phyloP scores from a whole-genome alignment of 495 filamentous ascomycete species.

The Podospora tetraspora region DNA sequence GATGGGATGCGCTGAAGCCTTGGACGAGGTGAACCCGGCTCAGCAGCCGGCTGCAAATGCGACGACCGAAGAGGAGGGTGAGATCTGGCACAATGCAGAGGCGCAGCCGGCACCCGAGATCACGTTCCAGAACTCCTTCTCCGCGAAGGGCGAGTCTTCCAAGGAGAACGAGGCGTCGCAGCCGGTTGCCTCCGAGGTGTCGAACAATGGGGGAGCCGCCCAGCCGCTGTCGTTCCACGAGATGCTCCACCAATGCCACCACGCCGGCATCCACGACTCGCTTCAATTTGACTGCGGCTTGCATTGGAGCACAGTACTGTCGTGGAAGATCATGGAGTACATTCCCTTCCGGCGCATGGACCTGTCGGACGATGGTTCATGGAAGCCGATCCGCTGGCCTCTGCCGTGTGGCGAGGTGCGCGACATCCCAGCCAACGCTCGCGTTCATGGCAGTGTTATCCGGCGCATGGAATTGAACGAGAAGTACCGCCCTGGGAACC shows the following conservation, averaged over 20 bases:
- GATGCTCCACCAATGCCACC: constrained; percentile 54
- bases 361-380: constrained; percentile 63
- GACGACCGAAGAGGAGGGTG: neutral
- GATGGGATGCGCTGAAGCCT: constrained; percentile 50
- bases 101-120: constrained; percentile 31
- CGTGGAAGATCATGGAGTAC: constrained; percentile 78
- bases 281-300: constrained; percentile 63
- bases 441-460: constrained; percentile 70
- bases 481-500: constrained; percentile 71
- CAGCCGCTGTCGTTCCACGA: constrained; percentile 43
- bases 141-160: constrained; percentile 5
- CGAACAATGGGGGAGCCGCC: neutral
- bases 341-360: constrained; percentile 84
- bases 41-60: no score
- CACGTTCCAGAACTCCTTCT: constrained; percentile 21
- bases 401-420: constrained; percentile 74
- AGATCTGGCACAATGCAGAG: neutral
- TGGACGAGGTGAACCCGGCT: constrained; percentile 14
- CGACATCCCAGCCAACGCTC: constrained; percentile 67
- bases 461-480: constrained; percentile 61
- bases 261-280: constrained; percentile 69
- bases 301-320: constrained; percentile 50
- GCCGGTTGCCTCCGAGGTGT: neutral
- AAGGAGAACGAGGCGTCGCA: neutral
- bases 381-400: constrained; percentile 79